These are phyloP conservation scores for Solanum clarkiae DNA, from an alignment of 257 asterid species.

Conservation along the genomic window DNA sequence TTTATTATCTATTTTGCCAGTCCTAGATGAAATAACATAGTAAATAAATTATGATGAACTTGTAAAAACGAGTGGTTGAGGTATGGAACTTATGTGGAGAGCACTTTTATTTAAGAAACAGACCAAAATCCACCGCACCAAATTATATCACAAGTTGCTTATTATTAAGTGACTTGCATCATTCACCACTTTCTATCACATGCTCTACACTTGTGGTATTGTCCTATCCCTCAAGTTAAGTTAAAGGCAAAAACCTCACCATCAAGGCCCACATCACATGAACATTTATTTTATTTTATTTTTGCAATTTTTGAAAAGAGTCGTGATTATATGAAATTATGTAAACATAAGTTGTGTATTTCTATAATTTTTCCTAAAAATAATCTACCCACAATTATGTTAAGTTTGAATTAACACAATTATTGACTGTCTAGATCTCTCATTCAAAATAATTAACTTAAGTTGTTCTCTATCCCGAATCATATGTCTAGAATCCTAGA, in stretches of 20 bases:
- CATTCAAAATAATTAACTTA: neutral
- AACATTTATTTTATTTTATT: too few relatives aligned
- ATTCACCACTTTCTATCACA: neutral
- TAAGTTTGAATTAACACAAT: neutral
- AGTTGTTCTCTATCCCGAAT: too few relatives aligned
- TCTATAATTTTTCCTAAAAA: too few relatives aligned
- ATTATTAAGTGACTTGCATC: neutral
- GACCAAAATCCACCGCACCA: neutral
- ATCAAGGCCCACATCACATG: slow-evolving; percentile 11
- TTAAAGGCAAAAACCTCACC: neutral
- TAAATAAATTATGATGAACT: neutral
- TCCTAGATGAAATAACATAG: too few relatives aligned
- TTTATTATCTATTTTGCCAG: too few relatives aligned
- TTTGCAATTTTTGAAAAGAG: too few relatives aligned
- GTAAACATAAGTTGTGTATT: too few relatives aligned
- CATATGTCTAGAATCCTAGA: neutral
- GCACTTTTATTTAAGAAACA: neutral
- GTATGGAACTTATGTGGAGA: slow-evolving; percentile 4
- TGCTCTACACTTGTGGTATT: neutral
- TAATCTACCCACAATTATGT: too few relatives aligned
- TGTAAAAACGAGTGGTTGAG: neutral
- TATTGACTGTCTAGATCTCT: neutral
- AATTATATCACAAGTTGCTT: neutral
- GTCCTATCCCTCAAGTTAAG: slow-evolving; percentile 1
- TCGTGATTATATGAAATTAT: too few relatives aligned